phyloP scores from a whole-genome alignment of 176 grass and related monocot genomes.

The Bromus sterilis region DNA sequence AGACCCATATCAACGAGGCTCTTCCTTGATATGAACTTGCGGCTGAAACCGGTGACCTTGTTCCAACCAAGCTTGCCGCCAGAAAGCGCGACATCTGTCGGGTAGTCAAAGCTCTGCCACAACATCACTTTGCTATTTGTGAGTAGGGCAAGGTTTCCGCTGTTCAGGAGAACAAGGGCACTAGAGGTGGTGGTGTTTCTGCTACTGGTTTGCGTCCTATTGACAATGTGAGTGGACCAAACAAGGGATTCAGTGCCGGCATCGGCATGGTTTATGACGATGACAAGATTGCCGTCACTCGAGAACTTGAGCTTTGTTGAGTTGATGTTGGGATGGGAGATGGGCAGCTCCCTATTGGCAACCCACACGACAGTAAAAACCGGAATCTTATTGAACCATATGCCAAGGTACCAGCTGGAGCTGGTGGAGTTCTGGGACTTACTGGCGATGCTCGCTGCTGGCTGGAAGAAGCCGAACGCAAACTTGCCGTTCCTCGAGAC shows the following conservation, averaged over 20 bases:
- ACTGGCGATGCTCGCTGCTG: neutral
- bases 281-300: neutral
- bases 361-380: neutral
- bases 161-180: neutral
- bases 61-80: neutral
- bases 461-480: slow-evolving; percentile 41
- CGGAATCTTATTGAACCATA: neutral
- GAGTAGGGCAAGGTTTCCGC: neutral
- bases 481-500: slow-evolving; percentile 25
- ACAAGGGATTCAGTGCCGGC: neutral
- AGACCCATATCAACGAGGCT: neutral
- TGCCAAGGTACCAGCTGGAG: neutral
- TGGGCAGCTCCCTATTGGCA: neutral
- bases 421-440: neutral
- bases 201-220: neutral
- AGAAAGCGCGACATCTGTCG: neutral
- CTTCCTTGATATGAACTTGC: neutral
- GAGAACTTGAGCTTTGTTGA: neutral
- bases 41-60: neutral
- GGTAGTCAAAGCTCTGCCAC: neutral
- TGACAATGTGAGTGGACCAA: neutral
- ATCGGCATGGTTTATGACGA: neutral
- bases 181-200: neutral
- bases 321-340: neutral
- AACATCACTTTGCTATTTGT: neutral